Percentiles rank a stretch among this genome's conserved stretches.
Conservation (phyloP, 768 basidiomycete genomes). For the Amyloporia xantha region DNA sequence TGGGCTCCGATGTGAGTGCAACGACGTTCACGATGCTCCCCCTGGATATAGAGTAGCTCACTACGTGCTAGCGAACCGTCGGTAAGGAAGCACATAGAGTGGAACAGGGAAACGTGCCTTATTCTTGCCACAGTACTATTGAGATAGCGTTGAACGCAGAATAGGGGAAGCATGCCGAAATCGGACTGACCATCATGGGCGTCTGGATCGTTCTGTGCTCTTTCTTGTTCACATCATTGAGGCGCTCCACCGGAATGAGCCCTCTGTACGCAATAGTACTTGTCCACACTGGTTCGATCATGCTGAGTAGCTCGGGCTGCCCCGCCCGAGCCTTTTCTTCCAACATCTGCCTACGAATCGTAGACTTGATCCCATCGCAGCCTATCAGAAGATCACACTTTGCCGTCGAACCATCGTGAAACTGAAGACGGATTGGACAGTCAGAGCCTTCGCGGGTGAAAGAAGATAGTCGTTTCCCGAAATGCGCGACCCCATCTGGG, state of each 20-base stretch:
- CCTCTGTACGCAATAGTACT: constrained; percentile 41
- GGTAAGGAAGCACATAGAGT: background rate
- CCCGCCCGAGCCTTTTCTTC: constrained; percentile 15
- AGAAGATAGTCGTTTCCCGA: constrained; percentile 24
- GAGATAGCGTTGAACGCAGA: no score
- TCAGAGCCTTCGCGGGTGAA: constrained; percentile 7
- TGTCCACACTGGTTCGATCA: constrained; percentile 39
- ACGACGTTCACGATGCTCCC: constrained; percentile 41
- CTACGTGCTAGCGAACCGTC: constrained; percentile 32
- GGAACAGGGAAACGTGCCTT: constrained; percentile 27
- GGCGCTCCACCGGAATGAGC: constrained; percentile 33
- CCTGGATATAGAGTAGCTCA: constrained; percentile 41
- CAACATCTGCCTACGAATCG: constrained; percentile 27
- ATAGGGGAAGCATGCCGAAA: no score
- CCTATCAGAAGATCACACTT: constrained; percentile 28
- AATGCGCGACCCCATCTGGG: constrained; percentile 21
- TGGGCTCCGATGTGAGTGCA: constrained; percentile 32
- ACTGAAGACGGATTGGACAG: constrained; percentile 11
- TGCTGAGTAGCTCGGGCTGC: constrained; percentile 22
- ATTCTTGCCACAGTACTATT: constrained; percentile 41
- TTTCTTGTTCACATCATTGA: constrained; percentile 19
- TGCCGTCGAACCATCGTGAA: constrained; percentile 21
- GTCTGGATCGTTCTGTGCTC: constrained; percentile 27
- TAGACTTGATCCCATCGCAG: constrained; percentile 28
- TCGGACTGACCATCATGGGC: constrained; percentile 42